phyloP scores from a whole-genome alignment of 768 basidiomycete species.

The Fomitopsis serialis region DNA sequence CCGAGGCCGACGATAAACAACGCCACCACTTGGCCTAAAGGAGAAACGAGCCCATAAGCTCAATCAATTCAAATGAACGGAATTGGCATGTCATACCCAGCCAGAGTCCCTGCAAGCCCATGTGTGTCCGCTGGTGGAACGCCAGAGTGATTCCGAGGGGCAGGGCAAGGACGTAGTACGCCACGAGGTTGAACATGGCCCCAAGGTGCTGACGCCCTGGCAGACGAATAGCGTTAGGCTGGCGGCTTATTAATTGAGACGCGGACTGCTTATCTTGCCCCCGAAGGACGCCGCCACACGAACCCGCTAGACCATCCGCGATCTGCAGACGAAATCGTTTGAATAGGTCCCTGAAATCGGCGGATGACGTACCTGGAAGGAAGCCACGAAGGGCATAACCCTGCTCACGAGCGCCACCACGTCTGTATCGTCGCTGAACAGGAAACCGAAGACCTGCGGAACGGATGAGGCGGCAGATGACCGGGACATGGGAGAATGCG shows the following conservation, averaged over 20 bases:
- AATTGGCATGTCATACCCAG: constrained; percentile 27
- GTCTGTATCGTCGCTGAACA: constrained; percentile 60
- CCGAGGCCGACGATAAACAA: constrained; percentile 66
- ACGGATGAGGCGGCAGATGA: neutral
- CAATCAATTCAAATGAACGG: neutral
- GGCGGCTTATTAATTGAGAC: neutral
- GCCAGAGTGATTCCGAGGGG: constrained; percentile 49
- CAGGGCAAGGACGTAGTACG: constrained; percentile 51
- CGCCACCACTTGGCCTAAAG: constrained; percentile 63
- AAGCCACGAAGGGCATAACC: constrained; percentile 50
- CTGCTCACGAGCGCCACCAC: constrained; percentile 44
- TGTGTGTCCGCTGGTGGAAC: constrained; percentile 29
- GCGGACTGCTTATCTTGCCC: constrained; percentile 33
- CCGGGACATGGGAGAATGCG: neutral
- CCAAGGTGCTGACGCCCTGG: constrained; percentile 61
- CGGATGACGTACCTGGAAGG: constrained; percentile 37
- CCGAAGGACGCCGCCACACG: constrained; percentile 44
- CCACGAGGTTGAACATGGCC: constrained; percentile 66
- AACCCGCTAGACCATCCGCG: constrained; percentile 46
- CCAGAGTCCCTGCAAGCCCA: constrained; percentile 49
- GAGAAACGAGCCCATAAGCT: neutral
- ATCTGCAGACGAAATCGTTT: constrained; percentile 25
- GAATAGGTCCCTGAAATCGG: neutral
- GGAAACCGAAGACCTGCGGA: constrained; percentile 53
- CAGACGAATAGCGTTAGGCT: neutral